Base-by-base conservation (phyloP, 179 eudicot species). In the Camellia oleifera region DNA sequence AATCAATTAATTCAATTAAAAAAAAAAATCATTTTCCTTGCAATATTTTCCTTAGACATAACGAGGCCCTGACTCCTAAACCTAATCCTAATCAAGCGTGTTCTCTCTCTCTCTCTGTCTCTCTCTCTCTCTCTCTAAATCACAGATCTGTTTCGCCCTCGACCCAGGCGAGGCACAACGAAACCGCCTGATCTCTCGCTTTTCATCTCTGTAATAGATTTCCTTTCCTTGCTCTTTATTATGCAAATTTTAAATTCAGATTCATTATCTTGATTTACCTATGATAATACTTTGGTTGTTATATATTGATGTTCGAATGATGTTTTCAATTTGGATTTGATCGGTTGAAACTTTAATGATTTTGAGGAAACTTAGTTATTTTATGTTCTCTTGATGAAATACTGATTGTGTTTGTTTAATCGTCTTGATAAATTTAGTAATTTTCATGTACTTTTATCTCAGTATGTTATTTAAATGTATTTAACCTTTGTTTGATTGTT, bases 121-220 rank as follows among this genome's bases (percentile, higher is more conserved):
- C 73, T 50, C 75, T 50, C 75, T 50, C 74, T 53, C 61, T 53
- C 75, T 23, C 62, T 54, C 76, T 12, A 45, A 4, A 4, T 20
- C 48, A 6, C 76, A 57, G 77, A 75, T 60, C 77, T 74, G 67
- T 60, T 58, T 45, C 15, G 67, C 68, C 54, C 52, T n/a, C 23
- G 32, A 75, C 68, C 42, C 68, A 17, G 78, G 78, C 60, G 23
- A 42, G 53, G 44, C 23, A 9, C 78, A 75, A 44, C 10, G 20
- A n/a, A 13, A 58, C 44, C n/a, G 40, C 78, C 42, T 58, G 78
- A 40, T 75, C 67, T 65, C 44, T 75, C 7, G 17, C 3, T 32
- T 40, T 4, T 18, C 48, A 64, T 67, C 5, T 67, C 2, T 7
- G 17, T 42, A n/a, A 40, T 5, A 12, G 1, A 11, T 64, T 23